Conservation (phyloP, 257 asterid species). For the Solanum chaucha region DNA sequence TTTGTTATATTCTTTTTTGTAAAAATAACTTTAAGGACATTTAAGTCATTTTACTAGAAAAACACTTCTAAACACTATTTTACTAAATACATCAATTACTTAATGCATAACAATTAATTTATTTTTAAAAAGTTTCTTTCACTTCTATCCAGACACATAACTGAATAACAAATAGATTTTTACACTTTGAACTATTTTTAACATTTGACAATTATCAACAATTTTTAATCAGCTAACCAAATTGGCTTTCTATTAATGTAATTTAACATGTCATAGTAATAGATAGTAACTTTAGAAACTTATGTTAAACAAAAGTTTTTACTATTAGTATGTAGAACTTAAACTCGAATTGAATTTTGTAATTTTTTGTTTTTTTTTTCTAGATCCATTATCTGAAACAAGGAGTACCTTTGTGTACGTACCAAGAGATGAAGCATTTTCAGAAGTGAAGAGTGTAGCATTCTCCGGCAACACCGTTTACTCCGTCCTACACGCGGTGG, state of each 20-base stretch:
- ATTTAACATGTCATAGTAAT: not conserved
- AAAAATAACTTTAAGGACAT: not conserved
- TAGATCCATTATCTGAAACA: slow-evolving; percentile 53
- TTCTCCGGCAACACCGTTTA: slow-evolving; percentile 34
- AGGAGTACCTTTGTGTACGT: slow-evolving; percentile 26
- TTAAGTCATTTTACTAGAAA: not conserved
- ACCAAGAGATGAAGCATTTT: slow-evolving; percentile 66
- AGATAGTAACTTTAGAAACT: not conserved
- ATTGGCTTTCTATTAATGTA: no score
- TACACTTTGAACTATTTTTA: not conserved
- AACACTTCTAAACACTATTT: not conserved
- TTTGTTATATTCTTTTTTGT: not conserved
- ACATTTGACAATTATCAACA: not conserved
- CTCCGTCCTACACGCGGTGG: slow-evolving; percentile 32
- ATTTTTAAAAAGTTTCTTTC: not conserved
- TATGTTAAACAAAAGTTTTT: not conserved
- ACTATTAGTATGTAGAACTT: not conserved
- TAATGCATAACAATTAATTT: not conserved
- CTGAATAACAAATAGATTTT: not conserved
- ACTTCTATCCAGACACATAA: not conserved
- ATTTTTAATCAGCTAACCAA: not conserved
- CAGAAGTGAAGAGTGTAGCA: slow-evolving; percentile 32
- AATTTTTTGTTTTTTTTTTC: not conserved
- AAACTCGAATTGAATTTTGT: not conserved
- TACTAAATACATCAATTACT: not conserved